Conservation (phyloP, 106 monocot species). For the Allium fistulosum region DNA sequence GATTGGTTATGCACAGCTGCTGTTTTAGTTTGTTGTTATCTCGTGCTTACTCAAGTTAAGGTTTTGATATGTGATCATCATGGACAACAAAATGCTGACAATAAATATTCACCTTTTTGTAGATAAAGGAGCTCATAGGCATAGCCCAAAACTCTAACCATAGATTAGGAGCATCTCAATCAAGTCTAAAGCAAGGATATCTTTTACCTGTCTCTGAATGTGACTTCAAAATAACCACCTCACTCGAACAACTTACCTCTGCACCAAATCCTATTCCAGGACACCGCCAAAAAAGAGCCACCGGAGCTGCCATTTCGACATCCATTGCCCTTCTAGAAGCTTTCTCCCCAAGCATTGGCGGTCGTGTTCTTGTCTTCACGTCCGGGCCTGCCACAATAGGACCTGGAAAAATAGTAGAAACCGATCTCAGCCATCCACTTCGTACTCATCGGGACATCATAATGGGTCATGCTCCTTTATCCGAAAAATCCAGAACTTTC, state of each 20-base stretch:
- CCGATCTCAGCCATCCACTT: conserved; percentile 58
- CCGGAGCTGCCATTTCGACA: conserved; percentile 73
- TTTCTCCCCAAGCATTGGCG: conserved; percentile 37
- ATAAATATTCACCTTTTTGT: not conserved
- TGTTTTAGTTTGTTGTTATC: too few species aligned
- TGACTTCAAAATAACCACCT: conserved; percentile 78
- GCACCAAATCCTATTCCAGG: conserved; percentile 24
- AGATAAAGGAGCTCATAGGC: conserved; percentile 68
- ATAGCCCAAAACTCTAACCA: conserved; percentile 16
- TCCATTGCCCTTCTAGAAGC: conserved; percentile 76
- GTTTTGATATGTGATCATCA: too few species aligned
- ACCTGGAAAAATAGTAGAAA: conserved; percentile 72
- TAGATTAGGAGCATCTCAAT: conserved; percentile 1
- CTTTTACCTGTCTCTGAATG: conserved; percentile 70
- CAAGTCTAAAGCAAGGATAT: conserved; percentile 48
- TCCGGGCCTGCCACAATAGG: conserved; percentile 79
- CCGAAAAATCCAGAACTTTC: conserved; percentile 44
- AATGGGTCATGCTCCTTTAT: conserved; percentile 38
- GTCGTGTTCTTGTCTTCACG: conserved; percentile 84
- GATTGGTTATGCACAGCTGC: too few species aligned
- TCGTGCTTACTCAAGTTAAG: too few species aligned
- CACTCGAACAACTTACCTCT: conserved; percentile 65
- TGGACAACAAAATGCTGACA: too few species aligned
- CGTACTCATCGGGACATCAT: conserved; percentile 73
- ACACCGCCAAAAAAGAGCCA: conserved; percentile 57